phyloP scores from a whole-genome alignment of 768 basidiomycete species.

The Leccinum sublutescens region DNA sequence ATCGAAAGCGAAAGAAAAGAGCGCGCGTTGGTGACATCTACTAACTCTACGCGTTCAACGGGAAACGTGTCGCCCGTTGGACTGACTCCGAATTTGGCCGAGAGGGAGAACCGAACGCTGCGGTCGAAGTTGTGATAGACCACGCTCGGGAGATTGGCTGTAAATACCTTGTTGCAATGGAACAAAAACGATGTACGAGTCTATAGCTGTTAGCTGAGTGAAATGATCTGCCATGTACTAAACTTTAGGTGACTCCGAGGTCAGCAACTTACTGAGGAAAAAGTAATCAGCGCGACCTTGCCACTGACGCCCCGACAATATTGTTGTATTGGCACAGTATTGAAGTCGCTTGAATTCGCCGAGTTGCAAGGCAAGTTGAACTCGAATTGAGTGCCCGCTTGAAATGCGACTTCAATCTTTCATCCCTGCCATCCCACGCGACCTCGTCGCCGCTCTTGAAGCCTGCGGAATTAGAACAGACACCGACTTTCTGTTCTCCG shows the following conservation, averaged over 20 bases:
- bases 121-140: background rate
- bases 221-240: no score
- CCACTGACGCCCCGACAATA: no score
- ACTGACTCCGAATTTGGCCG: background rate
- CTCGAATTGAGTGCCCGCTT: no score
- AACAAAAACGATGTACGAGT: background rate
- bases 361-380: no score
- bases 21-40: background rate
- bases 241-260: background rate
- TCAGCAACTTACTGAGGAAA: background rate
- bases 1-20: conserved; percentile 19
- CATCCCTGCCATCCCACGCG: conserved; percentile 36
- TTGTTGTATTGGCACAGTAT: no score
- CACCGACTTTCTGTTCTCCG: conserved; percentile 53
- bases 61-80: background rate
- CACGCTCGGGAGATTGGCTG: background rate
- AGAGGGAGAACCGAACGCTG: background rate
- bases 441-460: conserved; percentile 48
- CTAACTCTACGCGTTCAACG: background rate
- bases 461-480: conserved; percentile 53
- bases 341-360: no score
- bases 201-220: background rate
- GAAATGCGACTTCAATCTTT: conserved; percentile 28
- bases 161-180: background rate
- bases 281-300: background rate